phyloP scores from a whole-genome alignment of 495 filamentous ascomycete species.

The Bryoglossum gracile region DNA sequence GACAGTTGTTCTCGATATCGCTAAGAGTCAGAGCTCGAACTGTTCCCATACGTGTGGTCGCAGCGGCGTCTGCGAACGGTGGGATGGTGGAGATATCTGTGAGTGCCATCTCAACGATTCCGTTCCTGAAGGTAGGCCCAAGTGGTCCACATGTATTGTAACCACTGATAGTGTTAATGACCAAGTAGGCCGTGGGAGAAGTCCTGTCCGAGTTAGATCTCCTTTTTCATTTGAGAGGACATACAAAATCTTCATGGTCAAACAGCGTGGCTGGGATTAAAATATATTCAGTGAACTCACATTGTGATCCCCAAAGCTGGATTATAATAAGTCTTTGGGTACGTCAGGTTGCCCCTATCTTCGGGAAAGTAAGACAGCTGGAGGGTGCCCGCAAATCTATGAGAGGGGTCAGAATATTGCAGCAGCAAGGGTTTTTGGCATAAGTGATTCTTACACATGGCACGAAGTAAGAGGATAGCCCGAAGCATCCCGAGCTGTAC shows the following conservation, averaged over 20 bases:
- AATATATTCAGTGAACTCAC: slow-evolving; percentile 19
- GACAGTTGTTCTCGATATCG: slow-evolving; percentile 6
- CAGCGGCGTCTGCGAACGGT: slow-evolving; percentile 12
- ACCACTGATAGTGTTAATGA: slow-evolving; percentile 21
- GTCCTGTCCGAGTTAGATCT: slow-evolving; percentile 21
- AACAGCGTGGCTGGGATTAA: neutral
- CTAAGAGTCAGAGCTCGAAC: slow-evolving; percentile 3
- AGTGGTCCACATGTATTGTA: slow-evolving; percentile 13
- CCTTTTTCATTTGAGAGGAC: neutral
- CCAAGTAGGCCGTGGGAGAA: slow-evolving; percentile 34
- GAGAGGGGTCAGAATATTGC: neutral
- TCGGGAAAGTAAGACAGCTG: slow-evolving; percentile 33
- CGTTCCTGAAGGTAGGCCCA: slow-evolving; percentile 13
- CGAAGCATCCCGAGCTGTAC: slow-evolving; percentile 11
- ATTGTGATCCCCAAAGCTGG: slow-evolving; percentile 29
- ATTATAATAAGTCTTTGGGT: slow-evolving; percentile 29
- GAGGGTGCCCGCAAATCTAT: slow-evolving; percentile 29
- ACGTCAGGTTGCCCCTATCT: slow-evolving; percentile 24
- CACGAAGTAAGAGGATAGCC: slow-evolving; percentile 27
- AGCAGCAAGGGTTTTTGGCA: neutral
- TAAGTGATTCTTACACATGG: slow-evolving; percentile 24
- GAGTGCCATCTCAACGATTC: slow-evolving; percentile 11
- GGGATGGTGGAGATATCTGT: slow-evolving; percentile 15
- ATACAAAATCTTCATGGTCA: neutral
- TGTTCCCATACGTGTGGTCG: slow-evolving; percentile 3